phyloP scores from a whole-genome alignment of 108 stramenopile genomes.

The Skeletonema menzelii region DNA sequence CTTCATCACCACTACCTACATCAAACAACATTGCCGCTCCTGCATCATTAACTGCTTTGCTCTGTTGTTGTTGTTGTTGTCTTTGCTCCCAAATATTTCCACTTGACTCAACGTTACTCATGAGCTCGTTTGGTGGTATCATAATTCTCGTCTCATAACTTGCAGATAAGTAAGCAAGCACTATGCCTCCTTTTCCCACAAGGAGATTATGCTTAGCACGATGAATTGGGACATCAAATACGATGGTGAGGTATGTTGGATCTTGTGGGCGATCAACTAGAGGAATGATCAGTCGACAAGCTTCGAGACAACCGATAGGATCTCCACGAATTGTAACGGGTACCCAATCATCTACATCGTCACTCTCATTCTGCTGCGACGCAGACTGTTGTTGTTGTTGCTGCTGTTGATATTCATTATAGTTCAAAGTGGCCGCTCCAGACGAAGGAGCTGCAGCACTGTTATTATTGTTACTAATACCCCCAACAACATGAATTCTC shows the following conservation, averaged over 20 bases:
- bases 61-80: constrained; percentile 20
- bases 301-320: constrained; percentile 51
- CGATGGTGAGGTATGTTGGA: constrained; percentile 16
- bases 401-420: constrained; percentile 18
- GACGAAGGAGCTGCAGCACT: background rate
- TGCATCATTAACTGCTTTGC: constrained; percentile 4
- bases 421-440: constrained; percentile 14
- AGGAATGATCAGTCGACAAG: constrained; percentile 35
- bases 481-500: constrained; percentile 53
- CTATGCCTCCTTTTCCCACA: constrained; percentile 61
- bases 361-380: constrained; percentile 33
- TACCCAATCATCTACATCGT: constrained; percentile 56
- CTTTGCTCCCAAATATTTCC: constrained; percentile 16
- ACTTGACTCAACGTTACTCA: background rate
- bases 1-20: background rate
- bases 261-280: constrained; percentile 32
- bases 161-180: constrained; percentile 56
- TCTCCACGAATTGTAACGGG: constrained; percentile 77
- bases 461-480: background rate
- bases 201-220: constrained; percentile 58
- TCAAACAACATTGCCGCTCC: constrained; percentile 29
- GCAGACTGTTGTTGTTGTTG: constrained; percentile 13
- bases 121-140: constrained; percentile 56
- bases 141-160: constrained; percentile 64
- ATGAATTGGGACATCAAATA: constrained; percentile 59